Evolutionary conservation across 2,329 filamentous ascomycete genomes (phyloP).

Genomic region (Trichoderma arundinaceum): DNA sequence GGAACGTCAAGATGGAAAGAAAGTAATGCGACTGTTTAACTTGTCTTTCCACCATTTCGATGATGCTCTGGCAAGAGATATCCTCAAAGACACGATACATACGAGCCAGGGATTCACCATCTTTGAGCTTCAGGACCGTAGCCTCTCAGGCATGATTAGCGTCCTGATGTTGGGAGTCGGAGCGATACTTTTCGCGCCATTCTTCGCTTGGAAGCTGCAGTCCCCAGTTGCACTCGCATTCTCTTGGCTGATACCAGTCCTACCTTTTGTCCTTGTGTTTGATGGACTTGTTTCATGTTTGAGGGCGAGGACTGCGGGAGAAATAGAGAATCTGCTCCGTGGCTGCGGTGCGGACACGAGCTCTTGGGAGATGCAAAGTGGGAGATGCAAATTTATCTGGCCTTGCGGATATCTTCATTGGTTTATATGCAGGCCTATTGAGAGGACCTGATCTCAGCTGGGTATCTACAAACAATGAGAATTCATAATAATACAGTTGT

Average conservation of each 20-base stretch:
- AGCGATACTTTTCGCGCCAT: conserved; percentile 57
- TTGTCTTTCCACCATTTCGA: conserved; percentile 75
- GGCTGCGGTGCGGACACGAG: conserved; percentile 53
- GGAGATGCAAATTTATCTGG: conserved; percentile 55
- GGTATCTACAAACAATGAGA: background rate
- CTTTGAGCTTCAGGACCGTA: conserved; percentile 75
- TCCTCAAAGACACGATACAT: conserved; percentile 68
- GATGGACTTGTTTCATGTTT: conserved; percentile 72
- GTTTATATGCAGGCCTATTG: conserved; percentile 21
- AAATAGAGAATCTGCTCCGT: conserved; percentile 65
- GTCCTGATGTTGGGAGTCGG: conserved; percentile 59
- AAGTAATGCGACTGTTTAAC: conserved; percentile 73
- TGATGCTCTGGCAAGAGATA: conserved; percentile 56
- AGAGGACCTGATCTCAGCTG: background rate
- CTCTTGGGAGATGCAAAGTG: conserved; percentile 57
- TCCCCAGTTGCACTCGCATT: conserved; percentile 56
- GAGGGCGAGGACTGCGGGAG: conserved; percentile 68
- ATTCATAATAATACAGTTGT: background rate
- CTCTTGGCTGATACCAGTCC: conserved; percentile 56
- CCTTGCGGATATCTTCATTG: conserved; percentile 58
- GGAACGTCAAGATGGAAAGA: conserved; percentile 46
- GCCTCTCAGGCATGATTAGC: conserved; percentile 57
- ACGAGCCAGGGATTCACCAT: conserved; percentile 72
- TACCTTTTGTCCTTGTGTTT: conserved; percentile 70
- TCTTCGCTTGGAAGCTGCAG: conserved; percentile 58